Conservation (phyloP, 2,329 filamentous ascomycete genomes). For the Chaetomium globosum region DNA sequence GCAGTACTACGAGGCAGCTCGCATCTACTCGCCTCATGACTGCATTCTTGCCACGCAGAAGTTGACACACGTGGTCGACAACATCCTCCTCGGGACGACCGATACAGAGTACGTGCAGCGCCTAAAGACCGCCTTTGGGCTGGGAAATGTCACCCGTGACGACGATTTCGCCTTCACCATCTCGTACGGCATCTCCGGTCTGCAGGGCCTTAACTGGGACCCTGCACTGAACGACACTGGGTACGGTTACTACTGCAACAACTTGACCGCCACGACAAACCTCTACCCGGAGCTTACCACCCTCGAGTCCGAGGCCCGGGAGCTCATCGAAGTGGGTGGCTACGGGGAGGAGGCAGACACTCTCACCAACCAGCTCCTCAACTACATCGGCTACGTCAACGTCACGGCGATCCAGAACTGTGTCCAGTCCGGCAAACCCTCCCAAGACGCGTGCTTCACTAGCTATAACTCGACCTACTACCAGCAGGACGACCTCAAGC, state of each 20-base stretch:
- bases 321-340: slow-evolving; percentile 48
- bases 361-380: slow-evolving; percentile 52
- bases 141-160: slow-evolving; percentile 49
- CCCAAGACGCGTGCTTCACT: slow-evolving; percentile 46
- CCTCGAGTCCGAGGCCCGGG: slow-evolving; percentile 42
- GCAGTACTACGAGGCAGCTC: slow-evolving; percentile 58
- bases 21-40: slow-evolving; percentile 54
- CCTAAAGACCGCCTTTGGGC: slow-evolving; percentile 51
- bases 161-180: slow-evolving; percentile 55
- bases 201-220: slow-evolving; percentile 60
- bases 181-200: slow-evolving; percentile 45
- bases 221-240: slow-evolving; percentile 47
- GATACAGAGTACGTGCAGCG: slow-evolving; percentile 48
- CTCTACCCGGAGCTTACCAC: slow-evolving; percentile 48
- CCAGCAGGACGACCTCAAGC: slow-evolving; percentile 43
- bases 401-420: slow-evolving; percentile 36
- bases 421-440: slow-evolving; percentile 18
- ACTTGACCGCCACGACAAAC: slow-evolving; percentile 47
- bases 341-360: slow-evolving; percentile 45
- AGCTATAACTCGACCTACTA: slow-evolving; percentile 44
- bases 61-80: slow-evolving; percentile 55
- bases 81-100: slow-evolving; percentile 50
- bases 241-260: slow-evolving; percentile 54
- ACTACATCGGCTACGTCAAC: slow-evolving; percentile 54
- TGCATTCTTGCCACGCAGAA: slow-evolving; percentile 68